A percentile compares a stretch with the other conserved stretches of the same genome.
These are phyloP conservation scores for Chenopodium quinoa DNA, from an alignment of 148 eudicot genomes.

Conservation along the genomic window DNA sequence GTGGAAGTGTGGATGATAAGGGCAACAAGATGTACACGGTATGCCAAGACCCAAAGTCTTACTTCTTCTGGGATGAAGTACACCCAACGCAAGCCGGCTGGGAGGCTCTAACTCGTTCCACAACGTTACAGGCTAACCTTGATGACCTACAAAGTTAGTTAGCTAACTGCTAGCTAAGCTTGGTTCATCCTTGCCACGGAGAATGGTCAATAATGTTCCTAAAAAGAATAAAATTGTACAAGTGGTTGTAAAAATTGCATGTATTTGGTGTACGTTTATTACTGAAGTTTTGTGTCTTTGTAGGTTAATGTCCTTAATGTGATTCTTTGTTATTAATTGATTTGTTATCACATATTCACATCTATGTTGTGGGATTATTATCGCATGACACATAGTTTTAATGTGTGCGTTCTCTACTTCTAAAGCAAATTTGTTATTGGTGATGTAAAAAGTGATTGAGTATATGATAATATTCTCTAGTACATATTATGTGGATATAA, in stretches of 20 bases:
- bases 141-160: constrained; percentile 22
- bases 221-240: background rate
- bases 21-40: constrained; percentile 65
- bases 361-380: background rate
- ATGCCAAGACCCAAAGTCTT: constrained; percentile 45
- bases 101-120: constrained; percentile 41
- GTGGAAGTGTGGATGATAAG: constrained; percentile 49
- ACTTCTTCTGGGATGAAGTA: constrained; percentile 73
- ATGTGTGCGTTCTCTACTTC: too few species aligned
- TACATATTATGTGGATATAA: too few species aligned
- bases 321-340: background rate
- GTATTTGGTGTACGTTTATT: background rate
- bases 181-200: background rate
- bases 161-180: background rate
- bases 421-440: too few species aligned
- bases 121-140: constrained; percentile 40
- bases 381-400: too few species aligned
- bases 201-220: background rate
- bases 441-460: too few species aligned
- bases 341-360: background rate
- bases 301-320: background rate
- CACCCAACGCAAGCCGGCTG: constrained; percentile 92
- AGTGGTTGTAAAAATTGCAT: background rate
- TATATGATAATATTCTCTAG: too few species aligned
- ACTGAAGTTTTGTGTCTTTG: too few species aligned